Evolutionary conservation across 768 basidiomycete species (phyloP), one percentile per base, ranked within the genome.

Genomic region (Russula dissimulans): DNA sequence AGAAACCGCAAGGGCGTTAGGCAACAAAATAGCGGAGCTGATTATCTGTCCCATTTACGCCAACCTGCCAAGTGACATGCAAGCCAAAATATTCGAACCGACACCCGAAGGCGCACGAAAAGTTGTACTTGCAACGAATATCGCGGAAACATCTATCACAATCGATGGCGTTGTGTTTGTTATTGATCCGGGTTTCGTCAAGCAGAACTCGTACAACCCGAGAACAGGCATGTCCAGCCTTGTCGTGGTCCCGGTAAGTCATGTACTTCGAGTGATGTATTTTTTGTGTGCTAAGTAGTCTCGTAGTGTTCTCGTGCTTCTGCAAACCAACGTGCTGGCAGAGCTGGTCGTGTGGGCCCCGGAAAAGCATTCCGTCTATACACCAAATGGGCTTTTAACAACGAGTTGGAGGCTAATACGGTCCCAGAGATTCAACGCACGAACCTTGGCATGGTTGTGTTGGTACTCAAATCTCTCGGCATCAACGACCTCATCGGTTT

Each of bases 131-230:
- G 97, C 97, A 3, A 99, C 97, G 22, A 99, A 99, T 69, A 98
- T 99, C 65, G 97, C 97, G n/a, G 97, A 99, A 74, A 99, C 97
- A 4, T 95, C 92, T 6, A 99, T 99, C 71, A 99, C 97, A 8
- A 99, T 99, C 66, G 97, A 98, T 56, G 97, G 97, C 32, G 97
- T 99, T 6, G 95, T 98, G 2, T 99, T 97, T 71, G 97, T 99
- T 43, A 98, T 99, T 65, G 97, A 99, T 71, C 97, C 97, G 3
- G 97, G 97, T 12, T 97, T 98, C 68, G 95, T 98, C 67, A 99
- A 99, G 77, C 97, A 99, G 71, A 98, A 99, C 71, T 89, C 93
- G 43, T 99, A 97, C 71, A 99, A 99, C 73, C 97, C 97, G 2
- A 81, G 95, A 68, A 97, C 97, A 46, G 95, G 97, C 14, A 99